Base-by-base conservation (phyloP, 305 asterid genomes). In the Lippia alba region DNA sequence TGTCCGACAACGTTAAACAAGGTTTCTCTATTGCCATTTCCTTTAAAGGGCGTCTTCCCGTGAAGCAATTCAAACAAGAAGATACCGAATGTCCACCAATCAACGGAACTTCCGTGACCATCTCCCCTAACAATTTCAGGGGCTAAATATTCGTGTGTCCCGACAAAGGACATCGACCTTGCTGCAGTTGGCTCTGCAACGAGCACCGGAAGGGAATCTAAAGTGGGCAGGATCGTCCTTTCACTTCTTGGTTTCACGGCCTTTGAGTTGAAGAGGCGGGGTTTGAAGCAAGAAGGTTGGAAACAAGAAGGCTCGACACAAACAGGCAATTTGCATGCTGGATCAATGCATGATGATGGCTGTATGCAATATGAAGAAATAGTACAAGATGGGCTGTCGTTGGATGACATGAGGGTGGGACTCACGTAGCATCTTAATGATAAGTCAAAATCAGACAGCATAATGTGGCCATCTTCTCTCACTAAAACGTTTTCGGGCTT, bases 81-180 rank as follows among this genome's bases (percentile, higher is more conserved):
- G 12, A 93, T 80, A 8, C 98, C 98, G 8, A 87, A 88, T 0
- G 97, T 93, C 98, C 98, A 91, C 98, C 98, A 93, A 61, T 93
- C 98, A 10, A 91, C 98, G 2, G 97, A 79, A 61, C 98, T 93
- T 56, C 98, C 97, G 60, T 93, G 98, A 19, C 98, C 97, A 5
- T 93, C 97, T 64, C 98, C 98, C 84, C 95, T 82, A 16, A 93
- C 79, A 19, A 92, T 92, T 64, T 92, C 98, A 0, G 98, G 98
- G 63, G 97, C 92, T 81, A 90, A 80, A 59, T 93, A 93, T 75
- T 93, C 98, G 33, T 91, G 97, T 6, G 97, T 93, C 67, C 98
- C 98, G 0, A 93, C 98, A 64, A 93, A 93, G 4, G 98, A 93
- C 97, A 91, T 93, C 14, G 98, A 93, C 5, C 96, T 80, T 2